Conservation (phyloP, 2,329 filamentous ascomycete species). For the Sordariomycetes sp. region DNA sequence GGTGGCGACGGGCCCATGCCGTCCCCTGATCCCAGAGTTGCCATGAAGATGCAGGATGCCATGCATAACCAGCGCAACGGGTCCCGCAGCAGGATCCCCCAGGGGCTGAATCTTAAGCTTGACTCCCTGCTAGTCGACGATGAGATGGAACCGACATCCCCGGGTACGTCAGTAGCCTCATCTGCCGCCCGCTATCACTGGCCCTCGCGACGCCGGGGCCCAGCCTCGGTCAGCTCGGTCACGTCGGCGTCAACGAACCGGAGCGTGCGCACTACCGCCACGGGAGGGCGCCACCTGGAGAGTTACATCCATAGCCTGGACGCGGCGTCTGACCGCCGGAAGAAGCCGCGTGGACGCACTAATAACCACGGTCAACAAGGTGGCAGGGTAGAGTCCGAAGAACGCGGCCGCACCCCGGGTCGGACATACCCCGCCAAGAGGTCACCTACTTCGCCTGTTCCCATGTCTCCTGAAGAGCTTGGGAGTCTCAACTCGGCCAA, state of each 20-base stretch:
- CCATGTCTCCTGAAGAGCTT: conserved; percentile 86
- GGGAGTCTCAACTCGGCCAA: conserved; percentile 44
- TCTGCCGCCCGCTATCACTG: conserved; percentile 38
- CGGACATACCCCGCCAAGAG: conserved; percentile 62
- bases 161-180: conserved; percentile 37
- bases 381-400: conserved; percentile 50
- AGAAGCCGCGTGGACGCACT: conserved; percentile 35
- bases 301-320: conserved; percentile 82
- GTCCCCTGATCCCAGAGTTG: conserved; percentile 44
- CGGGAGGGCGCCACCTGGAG: conserved; percentile 55
- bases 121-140: conserved; percentile 38
- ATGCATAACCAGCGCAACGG: conserved; percentile 43
- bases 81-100: conserved; percentile 67
- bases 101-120: conserved; percentile 52
- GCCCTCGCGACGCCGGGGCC: conserved; percentile 37
- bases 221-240: conserved; percentile 43
- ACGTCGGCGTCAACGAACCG: conserved; percentile 41
- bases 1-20: conserved; percentile 27
- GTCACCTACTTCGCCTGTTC: conserved; percentile 82
- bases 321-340: conserved; percentile 52
- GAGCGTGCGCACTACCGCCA: conserved; percentile 30
- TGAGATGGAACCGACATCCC: conserved; percentile 38
- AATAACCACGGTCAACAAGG: conserved; percentile 27
- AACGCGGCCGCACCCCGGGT: conserved; percentile 52
- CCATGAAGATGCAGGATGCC: conserved; percentile 47